Base-by-base conservation (phyloP, 2,329 filamentous ascomycete genomes). In the Helotiales sp. region DNA sequence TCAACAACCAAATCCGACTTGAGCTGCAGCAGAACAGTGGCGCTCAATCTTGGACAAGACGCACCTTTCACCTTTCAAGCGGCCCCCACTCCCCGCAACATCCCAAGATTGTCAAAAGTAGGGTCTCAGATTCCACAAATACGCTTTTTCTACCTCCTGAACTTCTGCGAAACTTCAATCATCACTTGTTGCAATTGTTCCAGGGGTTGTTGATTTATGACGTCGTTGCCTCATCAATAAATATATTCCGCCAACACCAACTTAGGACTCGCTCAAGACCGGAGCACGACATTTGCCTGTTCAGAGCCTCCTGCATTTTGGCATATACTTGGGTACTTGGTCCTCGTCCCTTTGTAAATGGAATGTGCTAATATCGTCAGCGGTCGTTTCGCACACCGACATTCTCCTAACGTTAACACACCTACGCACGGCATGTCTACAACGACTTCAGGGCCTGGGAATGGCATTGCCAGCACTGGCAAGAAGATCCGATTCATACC, bases 401-500 rank as follows among this genome's bases (percentile, higher is more conserved):
- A n/a, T 44, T 44, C 25, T 44, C 9, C 40, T 24, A 24, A 22
- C 22, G 4, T 25, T 44, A 24, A 13, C 13, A 27, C 12, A 19
- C 13, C 36, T 25, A 25, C 40, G 22, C 19, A 24, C 40, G 40
- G 40, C 40, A 44, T 44, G 40, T 24, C n/a, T 8, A 54, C 31
- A 38, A 57, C 24, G 42, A 38, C 24, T 15, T 31, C 46, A 47
- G 29, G 57, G 47, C 48, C 59, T 58, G 54, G 30, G 54, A 49
- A 58, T 49, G 29, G n/a, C 48, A 25, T 24, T 44, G 51, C 48
- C 3, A 40, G 12, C 17, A 57, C 49, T 25, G 42, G 25, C 10
- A 56, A 55, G 46, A 68, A 79, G 62, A 77, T 87, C 57, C 82
- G 77, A 66, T 81, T 82, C 76, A 89, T 98, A 58, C 83, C 91